Percentiles rank a stretch among this genome's conserved stretches.
phyloP scores from a whole-genome alignment of 768 basidiomycete species.

The Rubroboletus pulcherrimus region DNA sequence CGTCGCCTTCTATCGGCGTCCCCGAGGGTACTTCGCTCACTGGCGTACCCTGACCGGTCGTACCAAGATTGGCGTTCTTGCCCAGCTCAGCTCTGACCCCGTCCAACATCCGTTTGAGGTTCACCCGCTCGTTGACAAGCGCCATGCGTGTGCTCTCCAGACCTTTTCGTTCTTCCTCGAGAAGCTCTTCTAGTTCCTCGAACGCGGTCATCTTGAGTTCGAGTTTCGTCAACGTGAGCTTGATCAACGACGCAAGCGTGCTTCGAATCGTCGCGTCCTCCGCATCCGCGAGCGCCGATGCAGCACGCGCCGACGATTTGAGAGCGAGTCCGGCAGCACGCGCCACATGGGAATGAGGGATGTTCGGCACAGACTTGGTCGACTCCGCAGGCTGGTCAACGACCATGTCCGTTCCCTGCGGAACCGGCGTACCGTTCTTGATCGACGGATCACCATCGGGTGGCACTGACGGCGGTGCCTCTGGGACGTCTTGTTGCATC shows the following conservation, averaged over 20 bases:
- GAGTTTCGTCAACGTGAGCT: conserved; percentile 80
- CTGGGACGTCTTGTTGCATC: conserved; percentile 32
- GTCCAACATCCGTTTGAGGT: conserved; percentile 69
- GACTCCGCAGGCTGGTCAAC: conserved; percentile 38
- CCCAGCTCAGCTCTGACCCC: conserved; percentile 60
- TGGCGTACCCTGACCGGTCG: conserved; percentile 58
- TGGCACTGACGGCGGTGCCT: background rate
- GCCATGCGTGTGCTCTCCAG: conserved; percentile 80
- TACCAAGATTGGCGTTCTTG: conserved; percentile 49
- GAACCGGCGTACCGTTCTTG: conserved; percentile 13
- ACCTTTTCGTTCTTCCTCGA: conserved; percentile 85
- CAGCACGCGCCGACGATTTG: conserved; percentile 83
- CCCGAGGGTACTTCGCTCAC: conserved; percentile 49
- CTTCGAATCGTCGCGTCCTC: conserved; percentile 80
- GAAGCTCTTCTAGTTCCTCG: conserved; percentile 85
- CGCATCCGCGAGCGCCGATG: conserved; percentile 70
- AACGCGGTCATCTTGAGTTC: conserved; percentile 95
- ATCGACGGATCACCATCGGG: conserved; percentile 14
- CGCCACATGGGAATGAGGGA: conserved; percentile 71
- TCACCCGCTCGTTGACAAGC: conserved; percentile 74
- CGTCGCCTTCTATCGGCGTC: conserved; percentile 45
- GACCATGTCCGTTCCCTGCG: conserved; percentile 41
- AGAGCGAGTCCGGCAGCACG: conserved; percentile 87
- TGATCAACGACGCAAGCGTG: conserved; percentile 79
- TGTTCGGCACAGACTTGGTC: conserved; percentile 31